Conservation (phyloP, 2,329 filamentous ascomycete genomes). For the Triangularia verruculosa region DNA sequence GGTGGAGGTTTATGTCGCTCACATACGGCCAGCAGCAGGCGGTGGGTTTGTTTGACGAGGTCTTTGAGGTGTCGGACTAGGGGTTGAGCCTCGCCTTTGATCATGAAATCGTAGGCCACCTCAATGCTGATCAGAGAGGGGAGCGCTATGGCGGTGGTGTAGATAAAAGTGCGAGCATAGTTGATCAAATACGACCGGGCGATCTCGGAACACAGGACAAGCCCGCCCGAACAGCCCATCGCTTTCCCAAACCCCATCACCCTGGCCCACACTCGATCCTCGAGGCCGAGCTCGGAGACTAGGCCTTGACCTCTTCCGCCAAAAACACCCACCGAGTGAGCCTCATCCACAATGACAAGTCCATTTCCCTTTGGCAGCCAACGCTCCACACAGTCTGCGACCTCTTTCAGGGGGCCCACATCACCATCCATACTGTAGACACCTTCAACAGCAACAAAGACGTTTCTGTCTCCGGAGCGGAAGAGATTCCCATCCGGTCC, state of each 20-base stretch:
- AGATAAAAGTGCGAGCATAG: constrained; percentile 72
- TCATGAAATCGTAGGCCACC: constrained; percentile 32
- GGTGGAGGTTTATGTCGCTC: constrained; percentile 26
- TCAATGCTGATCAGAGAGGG: constrained; percentile 31
- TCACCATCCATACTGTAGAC: constrained; percentile 86
- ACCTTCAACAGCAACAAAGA: constrained; percentile 68
- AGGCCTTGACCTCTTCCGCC: constrained; percentile 56
- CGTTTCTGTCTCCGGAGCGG: constrained; percentile 41
- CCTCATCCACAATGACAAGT: constrained; percentile 65
- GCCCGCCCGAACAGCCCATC: constrained; percentile 61
- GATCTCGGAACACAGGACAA: constrained; percentile 58
- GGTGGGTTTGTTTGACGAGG: constrained; percentile 45
- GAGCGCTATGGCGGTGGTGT: constrained; percentile 45
- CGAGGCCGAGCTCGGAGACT: constrained; percentile 54
- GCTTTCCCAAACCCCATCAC: constrained; percentile 68
- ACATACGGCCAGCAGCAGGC: constrained; percentile 33
- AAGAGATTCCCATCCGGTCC: constrained; percentile 36
- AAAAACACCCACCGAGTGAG: constrained; percentile 62
- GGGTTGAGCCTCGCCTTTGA: constrained; percentile 26
- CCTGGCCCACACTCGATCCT: constrained; percentile 54
- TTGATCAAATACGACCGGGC: constrained; percentile 68
- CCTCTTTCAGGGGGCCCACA: constrained; percentile 58
- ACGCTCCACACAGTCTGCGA: constrained; percentile 56
- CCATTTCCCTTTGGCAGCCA: constrained; percentile 57
- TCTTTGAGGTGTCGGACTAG: constrained; percentile 42